These are phyloP conservation scores for Coemansia sp. DNA, from an alignment of 371 early-diverging fungal genomes.

Conservation along the genomic window DNA sequence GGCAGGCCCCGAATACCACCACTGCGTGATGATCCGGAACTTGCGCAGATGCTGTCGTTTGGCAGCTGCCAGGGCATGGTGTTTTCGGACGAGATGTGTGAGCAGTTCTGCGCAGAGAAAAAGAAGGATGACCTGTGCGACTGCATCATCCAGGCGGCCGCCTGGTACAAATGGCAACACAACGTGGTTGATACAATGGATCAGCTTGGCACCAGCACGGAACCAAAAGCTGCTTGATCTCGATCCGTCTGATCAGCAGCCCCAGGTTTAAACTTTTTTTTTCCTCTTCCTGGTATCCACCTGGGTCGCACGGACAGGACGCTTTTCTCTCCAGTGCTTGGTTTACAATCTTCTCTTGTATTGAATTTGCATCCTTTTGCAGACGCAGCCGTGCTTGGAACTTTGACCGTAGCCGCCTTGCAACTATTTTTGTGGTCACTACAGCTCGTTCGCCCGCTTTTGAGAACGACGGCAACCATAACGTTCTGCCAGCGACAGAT, in stretches of 20 bases:
- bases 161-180: slow-evolving; percentile 66
- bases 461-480: not conserved
- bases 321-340: too few species aligned
- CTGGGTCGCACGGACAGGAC: not conserved
- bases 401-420: too few species aligned
- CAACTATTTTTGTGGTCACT: too few species aligned
- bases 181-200: slow-evolving; percentile 20
- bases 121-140: slow-evolving; percentile 79
- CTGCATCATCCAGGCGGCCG: slow-evolving; percentile 66
- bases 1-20: not conserved
- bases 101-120: slow-evolving; percentile 54
- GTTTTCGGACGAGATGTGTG: slow-evolving; percentile 21
- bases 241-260: not conserved
- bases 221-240: not conserved
- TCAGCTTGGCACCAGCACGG: not conserved
- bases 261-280: not conserved
- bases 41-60: slow-evolving; percentile 10
- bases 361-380: not conserved
- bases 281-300: not conserved
- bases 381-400: not conserved
- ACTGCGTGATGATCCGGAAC: not conserved
- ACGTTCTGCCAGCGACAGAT: not conserved
- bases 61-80: slow-evolving; percentile 5
- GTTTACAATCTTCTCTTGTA: too few species aligned
- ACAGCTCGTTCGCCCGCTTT: not conserved